These are phyloP conservation scores for Volutella citrinella DNA, from an alignment of 2,329 filamentous ascomycete species.

Conservation along the genomic window DNA sequence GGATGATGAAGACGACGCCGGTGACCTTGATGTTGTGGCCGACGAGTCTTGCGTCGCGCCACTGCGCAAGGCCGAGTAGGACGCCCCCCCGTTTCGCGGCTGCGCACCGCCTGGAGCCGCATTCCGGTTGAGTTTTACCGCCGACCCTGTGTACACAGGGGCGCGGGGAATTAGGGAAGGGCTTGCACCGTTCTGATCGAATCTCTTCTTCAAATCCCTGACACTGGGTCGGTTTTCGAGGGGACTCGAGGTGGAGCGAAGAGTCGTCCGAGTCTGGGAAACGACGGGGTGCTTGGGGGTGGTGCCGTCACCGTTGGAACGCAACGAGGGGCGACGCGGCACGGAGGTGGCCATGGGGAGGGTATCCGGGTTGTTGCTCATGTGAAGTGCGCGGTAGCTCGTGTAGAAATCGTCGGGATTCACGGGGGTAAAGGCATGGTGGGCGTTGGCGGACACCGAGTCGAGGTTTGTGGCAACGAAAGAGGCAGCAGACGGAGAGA, in stretches of 20 bases:
- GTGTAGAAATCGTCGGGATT: slow-evolving; percentile 57
- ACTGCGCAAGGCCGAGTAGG: slow-evolving; percentile 41
- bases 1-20: slow-evolving; percentile 28
- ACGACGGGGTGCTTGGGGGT: slow-evolving; percentile 46
- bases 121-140: slow-evolving; percentile 31
- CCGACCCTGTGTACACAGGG: slow-evolving; percentile 32
- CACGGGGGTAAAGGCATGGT: slow-evolving; percentile 40
- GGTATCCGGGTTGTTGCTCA: slow-evolving; percentile 32
- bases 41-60: slow-evolving; percentile 18
- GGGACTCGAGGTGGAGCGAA: slow-evolving; percentile 57
- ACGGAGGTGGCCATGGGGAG: slow-evolving; percentile 37
- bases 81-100: slow-evolving; percentile 32
- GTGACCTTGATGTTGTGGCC: slow-evolving; percentile 13
- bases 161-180: slow-evolving; percentile 34
- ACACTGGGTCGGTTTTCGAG: slow-evolving; percentile 63
- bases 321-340: slow-evolving; percentile 41
- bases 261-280: slow-evolving; percentile 37
- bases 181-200: slow-evolving; percentile 58
- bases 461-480: slow-evolving; percentile 19
- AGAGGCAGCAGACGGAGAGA: slow-evolving; percentile 21
- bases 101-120: slow-evolving; percentile 31
- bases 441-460: slow-evolving; percentile 20
- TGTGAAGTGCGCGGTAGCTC: slow-evolving; percentile 41
- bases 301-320: slow-evolving; percentile 50
- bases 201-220: slow-evolving; percentile 75